Conservation (phyloP, 441 rosid species). For the Erodium trifolium region DNA sequence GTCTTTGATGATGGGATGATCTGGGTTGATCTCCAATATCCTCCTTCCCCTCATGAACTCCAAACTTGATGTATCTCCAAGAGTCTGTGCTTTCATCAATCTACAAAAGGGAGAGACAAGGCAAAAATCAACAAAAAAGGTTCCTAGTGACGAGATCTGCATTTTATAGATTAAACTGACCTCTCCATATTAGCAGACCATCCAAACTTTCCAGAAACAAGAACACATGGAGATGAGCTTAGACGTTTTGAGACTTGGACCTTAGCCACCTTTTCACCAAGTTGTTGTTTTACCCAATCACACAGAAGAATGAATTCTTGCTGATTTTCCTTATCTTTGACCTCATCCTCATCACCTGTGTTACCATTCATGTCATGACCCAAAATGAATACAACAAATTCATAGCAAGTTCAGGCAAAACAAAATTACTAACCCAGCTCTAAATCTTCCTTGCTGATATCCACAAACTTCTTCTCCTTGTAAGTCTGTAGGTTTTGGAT, state of each 20-base stretch:
- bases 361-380: slow-evolving; percentile 9
- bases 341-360: slow-evolving; percentile 90
- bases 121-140: background rate
- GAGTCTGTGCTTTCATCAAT: slow-evolving; percentile 92
- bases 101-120: background rate
- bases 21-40: slow-evolving; percentile 84
- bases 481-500: slow-evolving; percentile 87
- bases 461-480: slow-evolving; percentile 95
- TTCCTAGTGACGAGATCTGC: background rate
- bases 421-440: slow-evolving; percentile 58
- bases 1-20: slow-evolving; percentile 84
- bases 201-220: slow-evolving; percentile 93
- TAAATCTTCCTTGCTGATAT: slow-evolving; percentile 94
- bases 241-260: slow-evolving; percentile 87
- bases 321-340: slow-evolving; percentile 62
- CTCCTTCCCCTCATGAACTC: slow-evolving; percentile 95
- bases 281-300: slow-evolving; percentile 95
- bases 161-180: slow-evolving; percentile 21
- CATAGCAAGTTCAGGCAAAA: background rate
- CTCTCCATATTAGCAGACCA: slow-evolving; percentile 99
- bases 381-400: background rate
- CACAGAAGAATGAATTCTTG: slow-evolving; percentile 76
- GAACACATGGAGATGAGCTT: slow-evolving; percentile 90
- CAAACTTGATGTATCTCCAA: slow-evolving; percentile 88
- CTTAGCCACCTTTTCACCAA: slow-evolving; percentile 89